A percentile compares a stretch with the other conserved stretches of the same genome.
These are phyloP conservation scores for Candida sphagnicola DNA, from an alignment of 805 yeast genomes.

Conservation along the genomic window DNA sequence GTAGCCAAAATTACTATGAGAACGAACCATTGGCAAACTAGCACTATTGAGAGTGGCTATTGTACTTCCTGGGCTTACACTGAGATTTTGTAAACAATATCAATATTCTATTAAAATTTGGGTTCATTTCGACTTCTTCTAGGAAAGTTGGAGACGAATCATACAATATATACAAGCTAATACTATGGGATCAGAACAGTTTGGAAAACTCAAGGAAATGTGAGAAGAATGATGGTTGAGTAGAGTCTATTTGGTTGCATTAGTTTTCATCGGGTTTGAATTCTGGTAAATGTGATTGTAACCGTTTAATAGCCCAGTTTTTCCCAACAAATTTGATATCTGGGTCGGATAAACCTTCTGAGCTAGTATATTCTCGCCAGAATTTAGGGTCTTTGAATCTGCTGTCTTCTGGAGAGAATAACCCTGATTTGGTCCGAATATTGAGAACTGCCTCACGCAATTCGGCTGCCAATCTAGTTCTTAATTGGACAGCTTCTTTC, in stretches of 20 bases:
- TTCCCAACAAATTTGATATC: constrained; percentile 70
- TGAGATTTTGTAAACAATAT: too few species aligned
- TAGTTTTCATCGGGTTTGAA: constrained; percentile 9
- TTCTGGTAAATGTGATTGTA: constrained; percentile 49
- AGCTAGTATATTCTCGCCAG: constrained; percentile 66
- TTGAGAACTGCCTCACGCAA: constrained; percentile 61
- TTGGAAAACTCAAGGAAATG: too few species aligned
- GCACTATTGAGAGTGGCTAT: too few species aligned
- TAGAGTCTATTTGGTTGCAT: neutral
- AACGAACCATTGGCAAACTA: too few species aligned
- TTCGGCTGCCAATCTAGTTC: constrained; percentile 67
- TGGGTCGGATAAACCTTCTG: constrained; percentile 66
- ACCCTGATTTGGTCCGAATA: constrained; percentile 34
- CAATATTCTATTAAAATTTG: too few species aligned
- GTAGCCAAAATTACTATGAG: too few species aligned
- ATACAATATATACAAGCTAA: neutral
- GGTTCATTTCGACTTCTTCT: too few species aligned
- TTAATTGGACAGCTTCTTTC: constrained; percentile 55
- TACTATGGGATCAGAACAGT: too few species aligned
- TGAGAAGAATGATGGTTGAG: too few species aligned
- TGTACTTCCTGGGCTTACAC: too few species aligned
- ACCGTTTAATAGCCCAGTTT: constrained; percentile 77
- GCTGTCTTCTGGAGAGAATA: constrained; percentile 60
- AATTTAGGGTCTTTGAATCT: constrained; percentile 64
- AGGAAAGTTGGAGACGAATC: too few species aligned